Evolutionary conservation across 1,284 basidiomycete genomes (phyloP).

Genomic region (Heterobasidion parviporum): DNA sequence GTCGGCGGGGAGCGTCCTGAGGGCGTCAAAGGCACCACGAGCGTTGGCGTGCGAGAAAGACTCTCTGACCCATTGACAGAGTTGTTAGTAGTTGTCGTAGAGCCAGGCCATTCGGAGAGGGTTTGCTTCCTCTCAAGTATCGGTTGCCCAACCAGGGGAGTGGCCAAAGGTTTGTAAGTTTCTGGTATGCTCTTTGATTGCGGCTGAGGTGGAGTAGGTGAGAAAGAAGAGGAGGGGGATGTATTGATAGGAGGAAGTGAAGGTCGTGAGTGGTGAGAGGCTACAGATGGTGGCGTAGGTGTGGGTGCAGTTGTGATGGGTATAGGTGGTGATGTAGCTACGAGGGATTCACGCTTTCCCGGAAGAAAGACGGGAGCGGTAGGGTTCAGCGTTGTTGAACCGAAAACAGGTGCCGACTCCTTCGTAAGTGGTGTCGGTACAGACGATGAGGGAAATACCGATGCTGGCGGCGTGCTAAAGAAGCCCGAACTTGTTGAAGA

Average conservation of each 20-base stretch:
- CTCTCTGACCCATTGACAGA: not conserved
- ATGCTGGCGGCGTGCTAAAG: not conserved
- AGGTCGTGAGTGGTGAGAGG: not conserved
- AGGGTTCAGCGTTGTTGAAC: constrained; percentile 4
- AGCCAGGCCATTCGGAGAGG: not conserved
- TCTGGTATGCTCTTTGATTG: not conserved
- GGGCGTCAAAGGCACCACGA: constrained; percentile 1
- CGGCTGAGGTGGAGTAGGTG: not conserved
- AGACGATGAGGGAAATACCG: not conserved
- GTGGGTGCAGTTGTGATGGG: not conserved
- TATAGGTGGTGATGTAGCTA: not conserved
- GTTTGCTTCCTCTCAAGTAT: not conserved
- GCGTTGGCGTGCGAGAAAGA: not conserved
- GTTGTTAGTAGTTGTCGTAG: not conserved
- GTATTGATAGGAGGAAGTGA: not conserved
- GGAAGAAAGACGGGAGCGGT: not conserved
- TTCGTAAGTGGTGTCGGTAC: not conserved
- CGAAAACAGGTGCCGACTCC: not conserved
- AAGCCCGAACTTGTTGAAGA: not conserved
- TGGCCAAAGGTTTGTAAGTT: not conserved
- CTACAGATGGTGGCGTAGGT: not conserved
- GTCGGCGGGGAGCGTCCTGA: not conserved
- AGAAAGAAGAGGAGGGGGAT: not conserved
- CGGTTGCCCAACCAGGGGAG: not conserved
- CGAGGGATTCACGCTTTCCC: no score